Base-by-base conservation (phyloP, 1,284 basidiomycete species). In the Somion occarium region DNA sequence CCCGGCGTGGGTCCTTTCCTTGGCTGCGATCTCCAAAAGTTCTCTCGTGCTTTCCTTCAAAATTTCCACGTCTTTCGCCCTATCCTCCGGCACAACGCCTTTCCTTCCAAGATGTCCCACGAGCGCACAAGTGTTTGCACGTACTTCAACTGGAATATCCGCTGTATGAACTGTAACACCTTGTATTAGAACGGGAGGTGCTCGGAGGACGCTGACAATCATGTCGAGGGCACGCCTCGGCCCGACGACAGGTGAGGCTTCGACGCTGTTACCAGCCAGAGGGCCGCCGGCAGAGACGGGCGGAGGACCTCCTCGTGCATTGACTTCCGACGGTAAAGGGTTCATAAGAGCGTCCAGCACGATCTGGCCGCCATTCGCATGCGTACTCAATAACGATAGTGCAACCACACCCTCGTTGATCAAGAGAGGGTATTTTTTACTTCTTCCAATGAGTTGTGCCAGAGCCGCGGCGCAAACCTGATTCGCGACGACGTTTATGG, bases 351-450 rank as follows among this genome's bases (percentile, higher is more conserved):
- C 76, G 46, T 78, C 75, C 38, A 88, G 65, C 5, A 88, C 85
- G 53, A 71, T 38, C 80, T 60, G 68, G 85, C 90, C 82, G 59
- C 87, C 88, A 50, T 73, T 68, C 42, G 73, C 70, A 50, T 83
- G 77, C 12, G 83, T 83, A 53, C 80, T 81, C 55, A 97, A 68
- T 47, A 98, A 68, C 34, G 87, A 88, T 53, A 97, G 69, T 1
- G 90, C 90, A 24, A 98, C 79, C 24, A 97, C 74, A 0, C 88
- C 91, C 67, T 98, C 96, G 61, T 95, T 96, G 54, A 97, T 78
- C 26, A 98, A 74, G 43, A 93, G 75, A 0, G 91, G 87, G 62
- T 93, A 91, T 64, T 85, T 86, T 56, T 78, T 80, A 60, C 91
- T 92, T 55, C 85, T 76, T 15, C 82, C 80, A 20, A 96, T 73